phyloP scores from a whole-genome alignment of 306 rosid species.

The Sophora flavescens region DNA sequence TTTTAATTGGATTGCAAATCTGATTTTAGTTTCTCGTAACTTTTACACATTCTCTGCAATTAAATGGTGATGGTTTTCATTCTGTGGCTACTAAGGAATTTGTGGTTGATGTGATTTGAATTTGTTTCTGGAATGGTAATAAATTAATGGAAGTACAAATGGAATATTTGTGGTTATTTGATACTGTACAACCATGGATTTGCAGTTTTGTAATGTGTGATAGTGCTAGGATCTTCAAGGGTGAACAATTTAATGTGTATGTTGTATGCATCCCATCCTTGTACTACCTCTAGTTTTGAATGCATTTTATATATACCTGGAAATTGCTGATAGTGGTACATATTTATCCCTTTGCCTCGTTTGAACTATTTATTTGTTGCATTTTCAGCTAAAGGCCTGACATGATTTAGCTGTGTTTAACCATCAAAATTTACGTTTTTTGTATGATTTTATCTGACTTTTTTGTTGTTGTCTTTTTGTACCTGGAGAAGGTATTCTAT shows the following conservation, averaged over 20 bases:
- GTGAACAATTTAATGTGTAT: not conserved
- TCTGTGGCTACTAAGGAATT: not conserved
- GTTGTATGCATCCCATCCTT: not conserved
- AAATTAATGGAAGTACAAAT: constrained; percentile 21
- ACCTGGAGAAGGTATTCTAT: constrained; percentile 49
- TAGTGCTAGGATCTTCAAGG: constrained; percentile 7
- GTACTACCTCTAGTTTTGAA: not conserved
- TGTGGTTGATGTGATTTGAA: constrained; percentile 14
- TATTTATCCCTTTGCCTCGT: not conserved
- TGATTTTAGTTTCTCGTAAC: constrained; percentile 15
- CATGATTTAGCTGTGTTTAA: constrained; percentile 16
- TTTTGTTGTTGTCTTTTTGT: constrained; percentile 37
- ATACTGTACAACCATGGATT: constrained; percentile 13
- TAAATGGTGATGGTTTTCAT: constrained; percentile 24
- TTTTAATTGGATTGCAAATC: not conserved
- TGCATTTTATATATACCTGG: not conserved
- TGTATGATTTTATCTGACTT: constrained; percentile 25
- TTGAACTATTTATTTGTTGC: constrained; percentile 26
- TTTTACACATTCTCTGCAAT: constrained; percentile 4
- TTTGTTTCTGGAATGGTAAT: constrained; percentile 34
- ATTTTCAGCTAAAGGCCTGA: not conserved
- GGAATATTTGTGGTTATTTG: constrained; percentile 1
- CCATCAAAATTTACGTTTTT: not conserved
- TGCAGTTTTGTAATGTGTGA: constrained; percentile 21
- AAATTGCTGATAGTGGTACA: not conserved